Base-by-base conservation (phyloP, 208 protist species). In the Novymonas esmeraldas region DNA sequence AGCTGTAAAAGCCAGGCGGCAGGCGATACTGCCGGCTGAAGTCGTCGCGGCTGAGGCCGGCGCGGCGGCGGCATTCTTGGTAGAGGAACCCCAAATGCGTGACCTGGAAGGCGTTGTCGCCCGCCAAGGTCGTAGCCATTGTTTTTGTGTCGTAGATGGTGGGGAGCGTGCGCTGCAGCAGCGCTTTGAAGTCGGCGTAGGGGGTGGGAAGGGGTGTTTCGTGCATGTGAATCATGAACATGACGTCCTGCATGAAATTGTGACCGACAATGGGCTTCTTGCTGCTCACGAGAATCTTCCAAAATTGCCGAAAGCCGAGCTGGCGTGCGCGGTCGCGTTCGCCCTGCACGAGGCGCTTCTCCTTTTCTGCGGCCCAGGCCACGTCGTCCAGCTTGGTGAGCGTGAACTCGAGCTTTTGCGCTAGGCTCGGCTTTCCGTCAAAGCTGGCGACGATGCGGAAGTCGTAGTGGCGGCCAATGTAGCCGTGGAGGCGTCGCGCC, bases 201-300 rank as follows among this genome's bases (percentile, higher is more conserved):
- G 58, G 20, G 22, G 33, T 3, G 6, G 89, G 77, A n/a, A 94
- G 62, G 3, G 50, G 24, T 22, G 44, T 39, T 50, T 92, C 81
- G 60, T 94, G 84, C 85, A 90, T 88, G 66, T 90, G 73, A 1
- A 91, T 48, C 84, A 95, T 89, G 63, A 95, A 95, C 84, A 95
- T 90, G 5, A 89, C n/a, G 38, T 95, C 89, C 29, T 82, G 66
- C 62, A 83, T 79, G 67, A 90, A 92, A 55, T 95, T 92, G 69
- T 95, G 89, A 2, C 89, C 89, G 2, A 95, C 72, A 34, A 92
- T 73, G 2, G 84, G 78, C 42, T 95, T 95, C 36, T 85, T 83
- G 57, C 54, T 85, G n/a, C 79, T 56, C 0, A 81, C 63, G 1
- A 92, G 66, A 48, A 65, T 61, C 57, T 92, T 92, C 89, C 85